These are phyloP conservation scores for Microbotryomycetes sp. DNA, from an alignment of 1,284 basidiomycete species.

Conservation along the genomic window DNA sequence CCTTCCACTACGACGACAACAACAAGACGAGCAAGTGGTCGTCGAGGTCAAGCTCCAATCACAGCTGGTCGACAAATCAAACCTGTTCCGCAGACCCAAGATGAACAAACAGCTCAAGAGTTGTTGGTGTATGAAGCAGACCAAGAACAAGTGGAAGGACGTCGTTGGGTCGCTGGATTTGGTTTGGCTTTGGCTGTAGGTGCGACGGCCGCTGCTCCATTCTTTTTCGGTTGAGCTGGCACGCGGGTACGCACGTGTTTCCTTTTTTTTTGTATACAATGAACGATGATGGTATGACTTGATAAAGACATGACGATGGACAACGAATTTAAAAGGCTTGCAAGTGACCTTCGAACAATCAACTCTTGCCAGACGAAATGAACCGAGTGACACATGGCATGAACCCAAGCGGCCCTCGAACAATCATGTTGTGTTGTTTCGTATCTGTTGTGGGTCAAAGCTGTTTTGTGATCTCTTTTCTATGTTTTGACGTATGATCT, in stretches of 20 bases:
- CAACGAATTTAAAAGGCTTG: too few relatives aligned
- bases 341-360: too few relatives aligned
- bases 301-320: too few relatives aligned
- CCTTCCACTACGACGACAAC: conserved; percentile 13
- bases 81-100: background rate
- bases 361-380: too few relatives aligned
- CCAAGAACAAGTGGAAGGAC: conserved; percentile 9
- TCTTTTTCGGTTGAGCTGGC: conserved; percentile 25
- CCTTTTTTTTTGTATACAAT: too few relatives aligned
- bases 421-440: too few relatives aligned
- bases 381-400: too few relatives aligned
- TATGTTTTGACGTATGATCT: too few relatives aligned
- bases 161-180: conserved; percentile 30
- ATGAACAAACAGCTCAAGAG: background rate
- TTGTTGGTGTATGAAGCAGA: conserved; percentile 12
- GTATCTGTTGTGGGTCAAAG: too few relatives aligned
- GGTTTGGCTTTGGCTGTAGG: conserved; percentile 30
- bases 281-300: too few relatives aligned
- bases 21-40: background rate
- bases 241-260: background rate
- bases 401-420: too few relatives aligned
- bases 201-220: conserved; percentile 32
- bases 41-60: background rate
- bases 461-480: too few relatives aligned
- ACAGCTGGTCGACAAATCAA: background rate